Evolutionary conservation across 139 green algal genomes (phyloP), one percentile per base, ranked within the genome.

Genomic region (Coelastrella sp.): DNA sequence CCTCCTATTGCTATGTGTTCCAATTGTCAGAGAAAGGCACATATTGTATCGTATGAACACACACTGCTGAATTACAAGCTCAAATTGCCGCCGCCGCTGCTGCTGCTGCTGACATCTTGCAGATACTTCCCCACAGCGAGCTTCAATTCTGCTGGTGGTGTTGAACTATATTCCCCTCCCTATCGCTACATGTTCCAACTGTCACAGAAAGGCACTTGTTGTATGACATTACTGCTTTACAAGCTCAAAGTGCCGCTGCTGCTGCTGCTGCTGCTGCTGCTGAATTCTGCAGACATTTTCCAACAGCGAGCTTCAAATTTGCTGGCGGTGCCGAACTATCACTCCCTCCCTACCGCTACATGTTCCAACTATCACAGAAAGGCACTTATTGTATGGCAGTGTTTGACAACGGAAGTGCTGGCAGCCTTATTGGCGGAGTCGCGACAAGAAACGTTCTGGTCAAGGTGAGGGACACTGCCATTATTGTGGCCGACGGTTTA

Each of bases 381-480:
- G 65, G 64, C 7, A 32, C 11, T 3, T 91, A 87, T 66, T 99
- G 97, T 93, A 83, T 99, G 75, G 97, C 97, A 8, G 78, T 99
- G 0, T 98, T 99, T 80, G 96, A 98, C 92, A 99, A 99, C 88
- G 93, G 90, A 0, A 22, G 81, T 7, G 32, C 84, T 17, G 97
- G 97, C 10, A 96, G 95, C 3, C 92, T 99, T 4, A 92, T 99
- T 7, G 97, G 97, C 7, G 97, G 95, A 71, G 96, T 99, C 32
- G 95, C 94, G 4, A 95, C 97, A 74, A 95, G 96, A 17, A 95
- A 98, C 80, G 93, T 97, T 3, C 80, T 98, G 2, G 95, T 98
- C 13, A 93, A 95, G 90, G 83, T 88, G 32, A 47, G 32, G 32
- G 32, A 1, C 32, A 47, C 32, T 47, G 32, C 32, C 32, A 47